Percentiles rank a stretch among this genome's conserved stretches.
phyloP scores from a whole-genome alignment of 768 basidiomycete genomes.

The Pleurotus sapidus region DNA sequence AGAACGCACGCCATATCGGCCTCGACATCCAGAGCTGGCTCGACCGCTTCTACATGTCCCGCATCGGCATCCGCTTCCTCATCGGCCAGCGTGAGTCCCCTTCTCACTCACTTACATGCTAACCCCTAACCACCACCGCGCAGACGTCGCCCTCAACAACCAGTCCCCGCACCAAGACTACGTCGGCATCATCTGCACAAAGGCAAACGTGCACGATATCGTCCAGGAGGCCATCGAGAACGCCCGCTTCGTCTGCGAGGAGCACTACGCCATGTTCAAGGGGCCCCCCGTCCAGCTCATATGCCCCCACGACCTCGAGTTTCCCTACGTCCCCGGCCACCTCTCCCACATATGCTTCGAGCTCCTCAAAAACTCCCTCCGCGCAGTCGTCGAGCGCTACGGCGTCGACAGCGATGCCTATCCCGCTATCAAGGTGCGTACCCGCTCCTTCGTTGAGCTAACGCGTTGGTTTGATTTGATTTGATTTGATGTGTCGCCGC shows the following conservation, averaged over 20 bases:
- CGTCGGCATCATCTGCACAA: conserved; percentile 96
- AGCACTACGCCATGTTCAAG: conserved; percentile 94
- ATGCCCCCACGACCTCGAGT: conserved; percentile 81
- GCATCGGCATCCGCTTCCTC: conserved; percentile 94
- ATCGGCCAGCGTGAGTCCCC: conserved; percentile 85
- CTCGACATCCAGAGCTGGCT: conserved; percentile 93
- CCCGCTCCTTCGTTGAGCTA: no score
- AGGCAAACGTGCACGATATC: conserved; percentile 94
- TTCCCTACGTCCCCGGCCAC: conserved; percentile 96
- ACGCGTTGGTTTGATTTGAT: no score
- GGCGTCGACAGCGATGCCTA: conserved; percentile 75
- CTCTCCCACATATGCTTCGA: conserved; percentile 97
- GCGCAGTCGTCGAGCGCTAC: conserved; percentile 92
- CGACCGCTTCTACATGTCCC: conserved; percentile 94
- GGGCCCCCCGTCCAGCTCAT: conserved; percentile 96
- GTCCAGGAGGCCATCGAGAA: conserved; percentile 99
- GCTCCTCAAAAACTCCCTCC: conserved; percentile 94
- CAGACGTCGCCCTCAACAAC: conserved; percentile 93
- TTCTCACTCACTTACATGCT: not conserved
- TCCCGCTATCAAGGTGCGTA: conserved; percentile 81
- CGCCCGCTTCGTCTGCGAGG: conserved; percentile 91
- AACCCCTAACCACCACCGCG: conserved; percentile 4
- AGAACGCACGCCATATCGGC: conserved; percentile 69
- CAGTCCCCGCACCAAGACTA: conserved; percentile 87
- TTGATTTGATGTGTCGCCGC: no score